A percentile compares a stretch with the other conserved stretches of the same genome.
phyloP scores from a whole-genome alignment of 306 rosid species.

The Lagenaria siceraria region DNA sequence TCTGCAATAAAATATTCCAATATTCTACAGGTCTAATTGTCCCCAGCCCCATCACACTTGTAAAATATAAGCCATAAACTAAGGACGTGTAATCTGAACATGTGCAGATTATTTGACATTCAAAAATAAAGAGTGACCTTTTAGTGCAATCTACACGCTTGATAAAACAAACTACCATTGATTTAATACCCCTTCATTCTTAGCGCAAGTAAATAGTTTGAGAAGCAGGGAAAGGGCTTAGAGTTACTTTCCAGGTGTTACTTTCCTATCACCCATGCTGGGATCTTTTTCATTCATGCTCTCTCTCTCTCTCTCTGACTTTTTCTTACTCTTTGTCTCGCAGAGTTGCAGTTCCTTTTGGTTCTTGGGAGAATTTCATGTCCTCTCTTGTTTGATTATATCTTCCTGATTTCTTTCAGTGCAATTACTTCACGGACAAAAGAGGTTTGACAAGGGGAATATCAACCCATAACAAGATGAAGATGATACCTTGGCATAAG shows the following conservation, averaged over 20 bases:
- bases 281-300: too few relatives aligned
- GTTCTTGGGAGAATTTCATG: neutral
- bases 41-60: neutral
- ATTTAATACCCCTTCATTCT: too few relatives aligned
- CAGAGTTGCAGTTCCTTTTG: too few relatives aligned
- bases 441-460: neutral
- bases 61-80: neutral
- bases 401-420: neutral
- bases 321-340: neutral
- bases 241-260: too few relatives aligned
- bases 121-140: neutral
- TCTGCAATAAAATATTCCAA: conserved; percentile 39
- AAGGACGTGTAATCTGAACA: neutral
- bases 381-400: neutral
- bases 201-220: too few relatives aligned
- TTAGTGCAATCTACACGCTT: neutral
- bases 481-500: conserved; percentile 75
- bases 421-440: neutral
- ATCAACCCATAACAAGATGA: neutral
- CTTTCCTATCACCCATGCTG: too few relatives aligned
- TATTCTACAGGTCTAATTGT: neutral
- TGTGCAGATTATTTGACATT: neutral
- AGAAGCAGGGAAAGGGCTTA: too few relatives aligned
- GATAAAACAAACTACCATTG: too few relatives aligned
- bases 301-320: neutral